phyloP scores from a whole-genome alignment of 441 rosid species.

The Adansonia gregorii region DNA sequence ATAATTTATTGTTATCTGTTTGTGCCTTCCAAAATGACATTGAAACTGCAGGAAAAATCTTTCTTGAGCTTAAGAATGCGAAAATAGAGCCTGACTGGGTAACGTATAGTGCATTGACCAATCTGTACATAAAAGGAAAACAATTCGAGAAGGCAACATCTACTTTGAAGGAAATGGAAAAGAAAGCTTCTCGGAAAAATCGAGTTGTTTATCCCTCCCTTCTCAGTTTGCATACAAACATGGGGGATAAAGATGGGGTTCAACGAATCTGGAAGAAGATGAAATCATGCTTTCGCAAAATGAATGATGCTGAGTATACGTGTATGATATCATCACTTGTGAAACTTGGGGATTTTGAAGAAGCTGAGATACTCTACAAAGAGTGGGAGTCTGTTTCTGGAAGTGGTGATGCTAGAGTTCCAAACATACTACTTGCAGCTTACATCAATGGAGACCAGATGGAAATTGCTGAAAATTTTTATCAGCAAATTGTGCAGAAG shows the following conservation, averaged over 20 bases:
- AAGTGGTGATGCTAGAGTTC: conserved; percentile 58
- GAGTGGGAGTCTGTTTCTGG: conserved; percentile 82
- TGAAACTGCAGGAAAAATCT: conserved; percentile 63
- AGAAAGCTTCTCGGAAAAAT: conserved; percentile 54
- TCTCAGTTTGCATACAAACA: conserved; percentile 65
- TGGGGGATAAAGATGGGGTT: conserved; percentile 62
- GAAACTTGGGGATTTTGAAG: conserved; percentile 65
- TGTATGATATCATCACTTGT: conserved; percentile 75
- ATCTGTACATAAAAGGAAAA: conserved; percentile 57
- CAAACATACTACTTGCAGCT: conserved; percentile 71
- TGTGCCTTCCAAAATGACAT: conserved; percentile 61
- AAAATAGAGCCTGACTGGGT: conserved; percentile 80
- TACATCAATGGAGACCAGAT: conserved; percentile 56
- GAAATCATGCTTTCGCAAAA: conserved; percentile 55
- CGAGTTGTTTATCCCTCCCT: conserved; percentile 72
- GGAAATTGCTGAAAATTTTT: conserved; percentile 59
- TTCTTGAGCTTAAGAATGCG: conserved; percentile 57
- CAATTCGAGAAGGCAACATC: conserved; percentile 60
- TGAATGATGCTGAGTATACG: conserved; percentile 74
- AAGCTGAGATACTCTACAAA: conserved; percentile 65
- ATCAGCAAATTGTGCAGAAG: conserved; percentile 52
- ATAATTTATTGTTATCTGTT: conserved; percentile 63
- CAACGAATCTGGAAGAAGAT: conserved; percentile 69
- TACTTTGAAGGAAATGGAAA: conserved; percentile 84
- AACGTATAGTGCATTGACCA: conserved; percentile 71